These are phyloP conservation scores for Trichoderma sp. DNA, from an alignment of 2,329 filamentous ascomycete species.

Conservation along the genomic window DNA sequence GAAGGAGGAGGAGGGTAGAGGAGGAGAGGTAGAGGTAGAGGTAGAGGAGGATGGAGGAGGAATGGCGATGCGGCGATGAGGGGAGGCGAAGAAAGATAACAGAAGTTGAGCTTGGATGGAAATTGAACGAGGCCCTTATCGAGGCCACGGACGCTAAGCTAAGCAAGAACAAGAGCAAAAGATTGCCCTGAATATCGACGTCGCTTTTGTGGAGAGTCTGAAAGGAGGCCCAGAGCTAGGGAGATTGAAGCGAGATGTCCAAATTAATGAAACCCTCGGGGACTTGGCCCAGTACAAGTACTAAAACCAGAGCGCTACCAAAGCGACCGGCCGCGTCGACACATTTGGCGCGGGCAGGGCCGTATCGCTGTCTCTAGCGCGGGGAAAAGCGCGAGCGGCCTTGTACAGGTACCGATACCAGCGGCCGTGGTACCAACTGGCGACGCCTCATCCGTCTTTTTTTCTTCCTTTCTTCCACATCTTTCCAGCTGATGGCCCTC, in stretches of 20 bases:
- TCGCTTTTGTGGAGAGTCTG: not conserved
- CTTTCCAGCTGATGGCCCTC: not conserved
- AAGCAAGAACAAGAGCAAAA: not conserved
- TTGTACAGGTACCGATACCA: not conserved
- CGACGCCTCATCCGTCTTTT: not conserved
- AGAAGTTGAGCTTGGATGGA: not conserved
- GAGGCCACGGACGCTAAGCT: not conserved
- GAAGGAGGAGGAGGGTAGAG: not conserved
- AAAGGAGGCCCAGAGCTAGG: constrained; percentile 1
- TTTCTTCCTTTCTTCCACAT: not conserved
- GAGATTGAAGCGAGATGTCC: constrained; percentile 11
- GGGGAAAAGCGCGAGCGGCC: not conserved
- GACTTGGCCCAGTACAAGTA: constrained; percentile 10
- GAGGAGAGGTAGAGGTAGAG: not conserved
- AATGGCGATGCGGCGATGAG: constrained; percentile 12
- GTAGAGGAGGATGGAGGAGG: not conserved
- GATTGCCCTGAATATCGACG: not conserved
- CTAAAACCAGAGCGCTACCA: not conserved
- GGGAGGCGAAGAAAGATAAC: constrained; percentile 24
- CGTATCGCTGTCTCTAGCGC: not conserved
- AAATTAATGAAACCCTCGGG: constrained; percentile 9
- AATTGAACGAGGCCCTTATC: not conserved
- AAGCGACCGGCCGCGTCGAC: not conserved
- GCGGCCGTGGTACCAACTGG: not conserved
- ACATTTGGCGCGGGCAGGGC: not conserved